Conservation (phyloP, 179 eudicot genomes). For the Gypsophila paniculata region DNA sequence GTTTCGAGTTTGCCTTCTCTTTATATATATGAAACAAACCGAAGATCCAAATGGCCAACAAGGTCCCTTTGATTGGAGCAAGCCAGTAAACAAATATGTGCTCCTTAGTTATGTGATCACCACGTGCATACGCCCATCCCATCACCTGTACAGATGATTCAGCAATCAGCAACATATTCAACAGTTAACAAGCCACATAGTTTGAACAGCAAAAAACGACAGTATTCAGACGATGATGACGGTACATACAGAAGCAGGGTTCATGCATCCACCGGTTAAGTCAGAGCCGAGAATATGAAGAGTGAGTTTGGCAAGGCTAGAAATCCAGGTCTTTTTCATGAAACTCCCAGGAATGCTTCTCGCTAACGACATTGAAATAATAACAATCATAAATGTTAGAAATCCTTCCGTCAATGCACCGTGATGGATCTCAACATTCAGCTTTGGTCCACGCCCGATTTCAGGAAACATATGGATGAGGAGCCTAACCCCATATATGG, state of each 20-base stretch:
- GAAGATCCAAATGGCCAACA: conserved; percentile 69
- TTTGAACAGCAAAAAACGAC: not conserved
- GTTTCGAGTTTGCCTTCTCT: conserved; percentile 35
- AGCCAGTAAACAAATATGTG: conserved; percentile 90
- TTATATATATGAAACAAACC: conserved; percentile 32
- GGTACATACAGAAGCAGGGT: conserved; percentile 81
- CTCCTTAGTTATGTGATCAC: conserved; percentile 77
- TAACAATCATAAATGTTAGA: conserved; percentile 58
- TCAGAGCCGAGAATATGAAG: conserved; percentile 78
- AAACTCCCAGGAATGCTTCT: conserved; percentile 67
- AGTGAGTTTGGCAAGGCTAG: conserved; percentile 68
- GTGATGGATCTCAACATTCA: conserved; percentile 57
- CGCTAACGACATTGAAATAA: conserved; percentile 46
- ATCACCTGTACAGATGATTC: conserved; percentile 43
- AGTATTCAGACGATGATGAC: not conserved
- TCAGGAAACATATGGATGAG: conserved; percentile 55
- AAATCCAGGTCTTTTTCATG: conserved; percentile 77
- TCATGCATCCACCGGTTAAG: conserved; percentile 93
- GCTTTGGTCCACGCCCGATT: conserved; percentile 60
- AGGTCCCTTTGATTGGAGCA: conserved; percentile 69
- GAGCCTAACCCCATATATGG: conserved; percentile 63
- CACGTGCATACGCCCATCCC: conserved; percentile 95
- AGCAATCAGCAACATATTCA: not conserved
- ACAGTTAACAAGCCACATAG: not conserved
- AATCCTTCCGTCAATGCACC: conserved; percentile 89